A percentile compares a stretch with the other conserved stretches of the same genome.
phyloP scores from a whole-genome alignment of 441 rosid genomes.

The Croton laevigatus region DNA sequence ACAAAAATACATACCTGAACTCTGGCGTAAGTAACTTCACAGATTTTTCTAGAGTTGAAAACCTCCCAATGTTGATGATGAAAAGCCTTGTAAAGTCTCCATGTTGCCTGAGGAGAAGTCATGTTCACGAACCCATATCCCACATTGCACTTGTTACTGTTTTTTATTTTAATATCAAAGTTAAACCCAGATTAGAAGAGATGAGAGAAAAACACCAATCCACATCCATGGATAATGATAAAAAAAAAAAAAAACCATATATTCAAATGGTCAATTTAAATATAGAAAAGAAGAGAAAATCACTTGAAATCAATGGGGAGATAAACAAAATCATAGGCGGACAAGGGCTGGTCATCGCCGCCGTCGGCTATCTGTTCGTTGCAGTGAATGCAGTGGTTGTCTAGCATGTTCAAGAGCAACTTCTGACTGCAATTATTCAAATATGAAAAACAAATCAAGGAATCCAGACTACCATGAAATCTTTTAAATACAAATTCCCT shows the following conservation, averaged over 20 bases:
- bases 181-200: not conserved
- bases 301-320: conserved; percentile 97
- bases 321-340: conserved; percentile 85
- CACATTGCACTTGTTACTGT: conserved; percentile 94
- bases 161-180: not conserved
- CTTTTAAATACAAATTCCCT: not conserved
- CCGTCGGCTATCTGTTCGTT: conserved; percentile 61
- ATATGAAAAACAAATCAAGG: not conserved
- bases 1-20: conserved; percentile 63
- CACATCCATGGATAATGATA: not conserved
- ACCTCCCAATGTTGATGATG: conserved; percentile 92
- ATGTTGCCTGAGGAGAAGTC: conserved; percentile 82
- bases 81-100: conserved; percentile 83
- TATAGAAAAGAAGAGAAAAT: conserved; percentile 3
- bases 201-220: not conserved
- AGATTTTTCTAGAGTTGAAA: conserved; percentile 87
- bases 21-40: conserved; percentile 89
- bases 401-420: conserved; percentile 85
- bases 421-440: conserved; percentile 61
- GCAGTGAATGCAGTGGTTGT: conserved; percentile 88
- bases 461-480: not conserved
- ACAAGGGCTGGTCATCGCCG: conserved; percentile 59
- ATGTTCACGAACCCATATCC: conserved; percentile 99
- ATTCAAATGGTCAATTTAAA: not conserved
- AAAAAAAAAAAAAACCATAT: not conserved